phyloP scores from a whole-genome alignment of 2,329 filamentous ascomycete species.

The Paraphoma sp. region DNA sequence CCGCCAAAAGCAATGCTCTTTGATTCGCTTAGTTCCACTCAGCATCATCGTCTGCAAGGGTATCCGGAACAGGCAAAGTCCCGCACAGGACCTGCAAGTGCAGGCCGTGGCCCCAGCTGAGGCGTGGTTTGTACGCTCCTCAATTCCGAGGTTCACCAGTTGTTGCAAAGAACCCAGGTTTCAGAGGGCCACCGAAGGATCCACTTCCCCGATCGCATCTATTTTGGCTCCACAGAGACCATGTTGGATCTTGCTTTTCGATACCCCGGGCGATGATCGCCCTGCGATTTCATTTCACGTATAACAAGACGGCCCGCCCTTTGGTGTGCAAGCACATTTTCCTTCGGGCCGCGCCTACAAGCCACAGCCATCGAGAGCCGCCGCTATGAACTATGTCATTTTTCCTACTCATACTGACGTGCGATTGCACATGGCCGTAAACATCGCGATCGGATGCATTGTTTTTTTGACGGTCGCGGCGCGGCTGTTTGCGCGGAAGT shows the following conservation, averaged over 20 bases:
- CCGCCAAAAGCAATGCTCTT: too few species aligned
- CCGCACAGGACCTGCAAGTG: background rate
- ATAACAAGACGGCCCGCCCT: background rate
- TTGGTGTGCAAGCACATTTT: background rate
- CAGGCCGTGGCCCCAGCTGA: background rate
- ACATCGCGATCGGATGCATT: background rate
- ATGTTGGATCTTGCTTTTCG: too few species aligned
- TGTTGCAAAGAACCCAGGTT: background rate
- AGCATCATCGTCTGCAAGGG: background rate
- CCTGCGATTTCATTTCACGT: too few species aligned
- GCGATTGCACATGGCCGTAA: background rate
- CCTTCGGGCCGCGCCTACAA: background rate
- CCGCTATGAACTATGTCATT: background rate
- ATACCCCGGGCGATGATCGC: too few species aligned
- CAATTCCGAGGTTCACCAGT: background rate
- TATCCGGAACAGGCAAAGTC: background rate
- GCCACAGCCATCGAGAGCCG: background rate
- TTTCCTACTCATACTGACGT: background rate
- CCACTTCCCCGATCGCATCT: background rate
- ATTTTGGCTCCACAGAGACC: too few species aligned
- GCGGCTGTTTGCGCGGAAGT: background rate
- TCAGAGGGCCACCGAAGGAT: background rate
- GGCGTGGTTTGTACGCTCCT: background rate
- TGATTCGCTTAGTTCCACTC: too few species aligned
- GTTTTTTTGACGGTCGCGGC: background rate